Percentiles rank a stretch among this genome's conserved stretches.
Evolutionary conservation across 306 rosid species (phyloP).

Genomic region (Cicer judaicum): DNA sequence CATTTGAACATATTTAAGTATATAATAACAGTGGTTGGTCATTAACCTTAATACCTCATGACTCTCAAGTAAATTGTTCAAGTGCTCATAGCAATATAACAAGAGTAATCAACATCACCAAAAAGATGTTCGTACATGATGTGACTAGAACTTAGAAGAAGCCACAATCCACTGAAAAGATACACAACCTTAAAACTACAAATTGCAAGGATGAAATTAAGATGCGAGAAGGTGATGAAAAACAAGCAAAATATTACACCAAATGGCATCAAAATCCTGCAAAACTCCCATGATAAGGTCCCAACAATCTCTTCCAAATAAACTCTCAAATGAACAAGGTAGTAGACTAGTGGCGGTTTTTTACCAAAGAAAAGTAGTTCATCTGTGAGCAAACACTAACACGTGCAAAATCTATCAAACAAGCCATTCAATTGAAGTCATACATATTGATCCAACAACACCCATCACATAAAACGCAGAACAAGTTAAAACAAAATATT

Average conservation of each 20-base stretch:
- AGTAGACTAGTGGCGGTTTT: not conserved
- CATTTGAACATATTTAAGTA: not conserved
- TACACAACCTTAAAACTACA: not conserved
- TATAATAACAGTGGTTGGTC: not conserved
- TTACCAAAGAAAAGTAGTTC: not conserved
- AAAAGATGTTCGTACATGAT: not conserved
- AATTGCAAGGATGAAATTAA: not conserved
- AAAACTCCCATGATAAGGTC: not conserved
- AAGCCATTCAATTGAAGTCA: not conserved
- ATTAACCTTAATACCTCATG: not conserved
- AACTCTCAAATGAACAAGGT: not conserved
- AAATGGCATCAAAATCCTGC: not conserved
- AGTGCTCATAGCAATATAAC: not conserved
- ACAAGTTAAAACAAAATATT: constrained; percentile 7
- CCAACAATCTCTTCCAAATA: not conserved
- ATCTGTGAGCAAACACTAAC: not conserved
- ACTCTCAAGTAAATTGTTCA: not conserved
- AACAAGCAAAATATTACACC: not conserved
- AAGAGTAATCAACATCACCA: not conserved
- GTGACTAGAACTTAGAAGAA: not conserved
- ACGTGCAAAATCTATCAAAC: not conserved
- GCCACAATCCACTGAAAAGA: not conserved
- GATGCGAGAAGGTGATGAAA: not conserved
- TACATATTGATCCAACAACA: not conserved
- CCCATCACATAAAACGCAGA: too few relatives aligned